phyloP scores from a whole-genome alignment of 1,139 yeast genomes.

The Hemisphaericaspora xylofermentans region DNA sequence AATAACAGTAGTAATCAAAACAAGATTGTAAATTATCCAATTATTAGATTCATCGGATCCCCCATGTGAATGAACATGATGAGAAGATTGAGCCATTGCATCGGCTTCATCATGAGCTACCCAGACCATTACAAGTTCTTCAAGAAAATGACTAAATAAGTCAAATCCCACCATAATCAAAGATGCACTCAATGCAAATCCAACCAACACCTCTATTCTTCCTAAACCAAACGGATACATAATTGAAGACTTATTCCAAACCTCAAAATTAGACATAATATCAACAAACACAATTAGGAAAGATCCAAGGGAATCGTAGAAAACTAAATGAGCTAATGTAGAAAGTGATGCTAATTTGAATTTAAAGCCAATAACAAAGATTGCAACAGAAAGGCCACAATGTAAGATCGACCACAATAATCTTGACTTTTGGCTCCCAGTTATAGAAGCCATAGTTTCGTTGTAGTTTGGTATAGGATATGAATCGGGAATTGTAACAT shows the following conservation, averaged over 20 bases:
- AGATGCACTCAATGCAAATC: slow-evolving; percentile 83
- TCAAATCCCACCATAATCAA: slow-evolving; percentile 90
- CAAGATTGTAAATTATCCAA: slow-evolving; percentile 31
- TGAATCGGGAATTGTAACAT: slow-evolving; percentile 71
- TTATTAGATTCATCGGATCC: slow-evolving; percentile 35
- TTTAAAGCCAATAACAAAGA: slow-evolving; percentile 61
- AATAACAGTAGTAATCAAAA: slow-evolving; percentile 27
- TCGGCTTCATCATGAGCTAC: slow-evolving; percentile 38
- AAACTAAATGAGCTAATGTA: slow-evolving; percentile 81
- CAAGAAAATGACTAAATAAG: slow-evolving; percentile 77
- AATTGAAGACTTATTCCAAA: slow-evolving; percentile 83
- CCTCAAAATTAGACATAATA: slow-evolving; percentile 83
- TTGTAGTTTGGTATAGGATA: slow-evolving; percentile 73
- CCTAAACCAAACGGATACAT: slow-evolving; percentile 91
- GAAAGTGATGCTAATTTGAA: slow-evolving; percentile 62
- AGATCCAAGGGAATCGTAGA: slow-evolving; percentile 85
- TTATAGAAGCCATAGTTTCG: slow-evolving; percentile 61
- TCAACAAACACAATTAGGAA: slow-evolving; percentile 69
- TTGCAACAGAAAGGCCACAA: slow-evolving; percentile 49
- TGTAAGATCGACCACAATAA: slow-evolving; percentile 69
- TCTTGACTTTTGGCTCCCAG: slow-evolving; percentile 52
- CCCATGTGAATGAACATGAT: slow-evolving; percentile 58
- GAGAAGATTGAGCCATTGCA: slow-evolving; percentile 37
- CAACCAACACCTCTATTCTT: slow-evolving; percentile 80
- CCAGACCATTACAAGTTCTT: slow-evolving; percentile 60